These are phyloP conservation scores for Athelia psychrophila DNA, from an alignment of 1,284 basidiomycete species.

Conservation along the genomic window DNA sequence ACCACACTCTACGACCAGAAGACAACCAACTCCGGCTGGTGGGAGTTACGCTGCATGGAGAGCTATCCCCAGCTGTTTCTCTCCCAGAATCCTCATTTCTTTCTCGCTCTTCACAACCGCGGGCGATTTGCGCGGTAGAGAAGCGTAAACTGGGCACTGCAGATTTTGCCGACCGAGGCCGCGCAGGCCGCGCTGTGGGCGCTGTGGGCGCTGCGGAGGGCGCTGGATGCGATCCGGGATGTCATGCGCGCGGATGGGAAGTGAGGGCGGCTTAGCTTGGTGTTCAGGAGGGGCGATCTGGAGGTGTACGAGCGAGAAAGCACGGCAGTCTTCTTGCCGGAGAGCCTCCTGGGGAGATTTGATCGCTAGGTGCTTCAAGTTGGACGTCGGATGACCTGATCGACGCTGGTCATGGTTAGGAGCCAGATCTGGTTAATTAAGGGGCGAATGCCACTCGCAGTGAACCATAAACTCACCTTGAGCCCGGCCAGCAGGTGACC, in stretches of 20 bases:
- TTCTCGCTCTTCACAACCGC: constrained; percentile 44
- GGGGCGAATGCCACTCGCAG: too few species aligned
- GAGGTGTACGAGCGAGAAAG: constrained; percentile 38
- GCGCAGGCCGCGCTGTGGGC: constrained; percentile 28
- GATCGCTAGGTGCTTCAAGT: constrained; percentile 6
- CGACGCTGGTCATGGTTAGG: too few species aligned
- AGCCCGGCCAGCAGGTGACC: too few species aligned
- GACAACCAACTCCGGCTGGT: constrained; percentile 26
- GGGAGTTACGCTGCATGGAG: constrained; percentile 48
- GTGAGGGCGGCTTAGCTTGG: constrained; percentile 40
- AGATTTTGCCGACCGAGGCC: constrained; percentile 24
- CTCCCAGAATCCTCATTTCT: constrained; percentile 51
- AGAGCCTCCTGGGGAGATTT: constrained; percentile 36
- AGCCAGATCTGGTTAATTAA: too few species aligned
- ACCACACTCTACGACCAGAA: constrained; percentile 35
- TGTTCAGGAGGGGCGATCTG: constrained; percentile 39
- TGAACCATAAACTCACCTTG: too few species aligned
- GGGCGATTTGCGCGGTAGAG: constrained; percentile 42
- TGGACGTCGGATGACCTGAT: too few species aligned
- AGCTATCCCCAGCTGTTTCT: constrained; percentile 51
- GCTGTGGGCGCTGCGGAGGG: constrained; percentile 37
- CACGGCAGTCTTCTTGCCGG: constrained; percentile 36
- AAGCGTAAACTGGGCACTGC: constrained; percentile 34
- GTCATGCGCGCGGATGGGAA: constrained; percentile 42
- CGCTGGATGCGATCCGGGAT: constrained; percentile 37